Evolutionary conservation across 2,329 filamentous ascomycete genomes (phyloP), one percentile per base, ranked within the genome.

Genomic region (Calonectria naviculata): DNA sequence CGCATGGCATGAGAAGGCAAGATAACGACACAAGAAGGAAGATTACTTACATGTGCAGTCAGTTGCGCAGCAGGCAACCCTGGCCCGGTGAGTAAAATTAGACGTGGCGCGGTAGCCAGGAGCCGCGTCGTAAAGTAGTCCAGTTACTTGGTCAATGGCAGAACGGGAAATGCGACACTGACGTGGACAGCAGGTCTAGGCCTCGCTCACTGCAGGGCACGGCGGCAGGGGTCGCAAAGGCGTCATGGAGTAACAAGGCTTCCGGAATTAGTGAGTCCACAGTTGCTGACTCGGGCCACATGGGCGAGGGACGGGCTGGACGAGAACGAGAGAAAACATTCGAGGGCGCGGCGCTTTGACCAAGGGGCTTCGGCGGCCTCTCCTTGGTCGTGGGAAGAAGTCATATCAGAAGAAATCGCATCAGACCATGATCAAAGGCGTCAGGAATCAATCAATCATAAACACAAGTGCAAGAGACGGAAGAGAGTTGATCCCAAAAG

Each of bases 161-260:
- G 34, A 31, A 28, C 19, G 52, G 52, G 29, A 44, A 68, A 75
- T 76, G 69, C 65, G 56, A 10, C 38, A 70, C 75, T 76, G 75
- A 76, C 75, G 75, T 76, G 75, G 52, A 58, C 52, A 17, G n/a
- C 52, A 58, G 31, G 52, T 21, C 52, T 24, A 36, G 52, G 21
- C 52, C 52, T 26, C 12, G 52, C 34, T 58, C 31, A 26, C 29
- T 26, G 52, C 52, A 58, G 21, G 52, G 34, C 34, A 56, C n/a
- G 24, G 36, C 17, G 36, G 13, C 38, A 44, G 38, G 38, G 38
- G 56, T 61, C 13, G n/a, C n/a, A 34, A 44, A 29, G 31, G 28
- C 41, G 52, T 66, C 31, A 65, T 58, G 42, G 24, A 61, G 24
- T 26, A 61, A 28, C 44, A 26, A 24, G 34, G 52, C 31, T n/a